Evolutionary conservation across 2,329 filamentous ascomycete species (phyloP).

Genomic region (Arthrobotrys entomopaga): DNA sequence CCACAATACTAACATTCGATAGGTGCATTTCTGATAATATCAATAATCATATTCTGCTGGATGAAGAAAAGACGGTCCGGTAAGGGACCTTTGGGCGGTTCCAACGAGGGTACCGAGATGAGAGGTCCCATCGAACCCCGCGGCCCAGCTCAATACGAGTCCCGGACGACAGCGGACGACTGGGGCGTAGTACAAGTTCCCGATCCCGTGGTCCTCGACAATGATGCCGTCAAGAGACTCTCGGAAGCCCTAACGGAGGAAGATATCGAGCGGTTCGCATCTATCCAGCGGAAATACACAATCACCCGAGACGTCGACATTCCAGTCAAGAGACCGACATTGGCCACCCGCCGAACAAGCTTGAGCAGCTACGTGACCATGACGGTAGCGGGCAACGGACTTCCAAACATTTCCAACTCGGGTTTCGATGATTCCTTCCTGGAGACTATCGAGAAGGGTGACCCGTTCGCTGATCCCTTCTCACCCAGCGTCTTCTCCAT

Average conservation of each 20-base stretch:
- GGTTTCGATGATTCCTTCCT: conserved; percentile 45
- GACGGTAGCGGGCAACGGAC: conserved; percentile 29
- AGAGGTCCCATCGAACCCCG: conserved; percentile 34
- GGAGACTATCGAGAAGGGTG: conserved; percentile 22
- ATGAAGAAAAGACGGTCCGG: conserved; percentile 32
- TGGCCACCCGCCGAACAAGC: conserved; percentile 11
- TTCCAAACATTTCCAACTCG: conserved; percentile 35
- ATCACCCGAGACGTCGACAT: conserved; percentile 49
- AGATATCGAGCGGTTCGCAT: conserved; percentile 44
- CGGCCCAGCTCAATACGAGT: conserved; percentile 23
- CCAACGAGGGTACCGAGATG: conserved; percentile 6
- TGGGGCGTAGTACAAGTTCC: conserved; percentile 25
- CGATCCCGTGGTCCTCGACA: conserved; percentile 28
- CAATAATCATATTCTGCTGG: conserved; percentile 32
- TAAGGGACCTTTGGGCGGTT: conserved; percentile 1
- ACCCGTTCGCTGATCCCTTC: conserved; percentile 47
- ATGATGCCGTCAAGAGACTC: conserved; percentile 29
- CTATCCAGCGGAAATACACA: conserved; percentile 51
- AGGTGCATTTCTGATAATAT: conserved; percentile 37
- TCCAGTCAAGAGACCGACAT: conserved; percentile 13
- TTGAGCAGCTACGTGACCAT: conserved; percentile 48
- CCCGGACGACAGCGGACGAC: conserved; percentile 28
- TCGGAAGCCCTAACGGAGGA: conserved; percentile 23
- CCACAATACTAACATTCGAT: background rate
- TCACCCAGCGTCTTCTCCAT: conserved; percentile 35